These are phyloP conservation scores for Delonix regia DNA, from an alignment of 306 rosid species.

Conservation along the genomic window DNA sequence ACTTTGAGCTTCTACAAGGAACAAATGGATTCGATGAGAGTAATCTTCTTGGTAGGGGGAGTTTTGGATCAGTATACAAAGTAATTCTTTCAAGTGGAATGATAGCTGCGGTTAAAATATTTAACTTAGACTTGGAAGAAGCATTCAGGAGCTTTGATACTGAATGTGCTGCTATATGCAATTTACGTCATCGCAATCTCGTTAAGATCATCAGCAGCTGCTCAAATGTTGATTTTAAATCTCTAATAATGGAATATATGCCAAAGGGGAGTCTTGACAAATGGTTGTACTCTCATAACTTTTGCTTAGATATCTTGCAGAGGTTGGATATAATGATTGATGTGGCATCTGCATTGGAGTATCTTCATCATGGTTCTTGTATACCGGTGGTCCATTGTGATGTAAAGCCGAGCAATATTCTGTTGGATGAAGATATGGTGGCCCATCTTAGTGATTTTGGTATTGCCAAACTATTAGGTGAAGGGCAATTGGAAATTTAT, in stretches of 20 bases:
- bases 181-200: too few relatives aligned
- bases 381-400: too few relatives aligned
- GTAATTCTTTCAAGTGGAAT: conserved; percentile 22
- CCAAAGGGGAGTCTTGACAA: not conserved
- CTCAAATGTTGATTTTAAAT: not conserved
- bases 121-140: conserved; percentile 24
- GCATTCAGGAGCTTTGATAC: conserved; percentile 25
- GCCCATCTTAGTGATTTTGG: too few relatives aligned
- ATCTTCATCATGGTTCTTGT: not conserved
- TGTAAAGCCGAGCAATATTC: too few relatives aligned
- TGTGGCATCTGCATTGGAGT: not conserved
- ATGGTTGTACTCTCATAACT: not conserved
- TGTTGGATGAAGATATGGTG: too few relatives aligned
- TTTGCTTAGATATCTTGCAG: not conserved
- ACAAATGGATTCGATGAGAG: conserved; percentile 37
- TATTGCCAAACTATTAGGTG: too few relatives aligned
- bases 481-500: too few relatives aligned
- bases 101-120: conserved; percentile 27
- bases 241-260: not conserved
- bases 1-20: conserved; percentile 29
- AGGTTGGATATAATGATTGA: not conserved
- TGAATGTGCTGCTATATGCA: too few relatives aligned
- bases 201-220: too few relatives aligned
- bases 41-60: conserved; percentile 27
- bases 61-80: conserved; percentile 29